These are phyloP conservation scores for Coemansia sp. DNA, from an alignment of 192 early-diverging fungal genomes.

Conservation along the genomic window DNA sequence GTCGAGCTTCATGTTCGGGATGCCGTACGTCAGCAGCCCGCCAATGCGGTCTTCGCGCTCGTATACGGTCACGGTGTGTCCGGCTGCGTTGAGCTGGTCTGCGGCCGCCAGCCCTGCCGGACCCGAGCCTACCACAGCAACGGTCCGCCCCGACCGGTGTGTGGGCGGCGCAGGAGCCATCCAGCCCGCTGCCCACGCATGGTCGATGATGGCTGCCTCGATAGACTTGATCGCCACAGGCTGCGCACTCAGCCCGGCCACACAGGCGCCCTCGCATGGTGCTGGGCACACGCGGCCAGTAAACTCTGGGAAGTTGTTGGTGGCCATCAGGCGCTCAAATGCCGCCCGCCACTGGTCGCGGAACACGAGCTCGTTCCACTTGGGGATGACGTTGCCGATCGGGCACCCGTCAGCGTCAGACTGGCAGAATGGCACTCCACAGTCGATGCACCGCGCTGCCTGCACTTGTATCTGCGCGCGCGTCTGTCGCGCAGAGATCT, in stretches of 20 bases:
- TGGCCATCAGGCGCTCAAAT: slow-evolving; percentile 86
- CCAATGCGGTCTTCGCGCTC: slow-evolving; percentile 96
- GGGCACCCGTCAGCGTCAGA: slow-evolving; percentile 92
- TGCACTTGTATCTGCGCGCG: slow-evolving; percentile 82
- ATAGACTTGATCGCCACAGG: slow-evolving; percentile 97
- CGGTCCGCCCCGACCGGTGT: slow-evolving; percentile 73
- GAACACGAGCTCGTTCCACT: slow-evolving; percentile 98
- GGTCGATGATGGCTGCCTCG: slow-evolving; percentile 97
- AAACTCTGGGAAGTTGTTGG: slow-evolving; percentile 99
- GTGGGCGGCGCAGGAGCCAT: slow-evolving; percentile 83
- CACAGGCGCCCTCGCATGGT: slow-evolving; percentile 96
- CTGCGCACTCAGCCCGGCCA: slow-evolving; percentile 89
- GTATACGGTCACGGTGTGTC: slow-evolving; percentile 92
- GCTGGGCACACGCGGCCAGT: slow-evolving; percentile 98
- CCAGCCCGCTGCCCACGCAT: slow-evolving; percentile 96
- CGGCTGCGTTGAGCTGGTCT: slow-evolving; percentile 96
- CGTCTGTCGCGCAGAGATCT: slow-evolving; percentile 88
- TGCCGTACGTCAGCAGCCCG: slow-evolving; percentile 97
- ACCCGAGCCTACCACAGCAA: slow-evolving; percentile 93
- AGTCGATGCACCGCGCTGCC: slow-evolving; percentile 96
- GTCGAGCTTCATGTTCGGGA: slow-evolving; percentile 99
- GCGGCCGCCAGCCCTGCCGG: slow-evolving; percentile 94
- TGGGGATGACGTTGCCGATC: slow-evolving; percentile 98
- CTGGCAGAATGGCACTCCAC: slow-evolving; percentile 99
- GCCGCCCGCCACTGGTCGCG: slow-evolving; percentile 96